Base-by-base conservation (phyloP, 345 rosid genomes). In the Linum tenue region DNA sequence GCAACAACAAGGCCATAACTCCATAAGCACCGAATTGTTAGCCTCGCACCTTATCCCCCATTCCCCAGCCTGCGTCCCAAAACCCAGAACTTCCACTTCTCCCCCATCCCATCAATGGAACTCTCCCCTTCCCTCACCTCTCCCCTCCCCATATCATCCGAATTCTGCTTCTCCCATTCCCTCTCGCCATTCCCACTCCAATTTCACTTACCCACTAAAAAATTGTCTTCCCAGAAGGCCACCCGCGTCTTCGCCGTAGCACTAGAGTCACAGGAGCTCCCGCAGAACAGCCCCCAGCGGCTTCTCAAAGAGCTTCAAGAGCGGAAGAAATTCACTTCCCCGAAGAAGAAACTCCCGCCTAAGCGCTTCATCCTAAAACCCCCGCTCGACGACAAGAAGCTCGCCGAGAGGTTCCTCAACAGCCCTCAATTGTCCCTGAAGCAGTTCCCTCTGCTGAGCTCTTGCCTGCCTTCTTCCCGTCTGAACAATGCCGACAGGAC, bases 221-320 rank as follows among this genome's bases (percentile, higher is more conserved):
- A 22, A 22, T 22, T 22, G 1, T 22, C 31, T 22, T 22, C 31
- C 65, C 64, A 5, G 67, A 37, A 80, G 75, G 64, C 71, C 79
- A 73, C 80, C 63, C 78, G 78, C 3, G 70, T 89, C 41, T 69
- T 59, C 48, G 80, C 84, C 0, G 86, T 88, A 0, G 83, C 92
- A 3, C 67, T 83, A 1, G 94, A 84, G 71, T 83, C 94, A 5
- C 76, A 82, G 56, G 85, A 80, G 0, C 81, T 79, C 56, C 96
- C 99, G 12, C 75, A 66, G 61, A 84, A 86, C 73, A 90, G 88
- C 77, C 97, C 99, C 1, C 95, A 88, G 59, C 78, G 95, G 51
- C 92, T 94, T 1, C 92, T 94, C 74, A 94, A 94, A 73, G 99
- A 90, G 85, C 90, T 94, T 3, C 85, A 85, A 1, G 89, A 94